Conservation (phyloP, 2,329 filamentous ascomycete genomes). For the Aspergillus glaucus region DNA sequence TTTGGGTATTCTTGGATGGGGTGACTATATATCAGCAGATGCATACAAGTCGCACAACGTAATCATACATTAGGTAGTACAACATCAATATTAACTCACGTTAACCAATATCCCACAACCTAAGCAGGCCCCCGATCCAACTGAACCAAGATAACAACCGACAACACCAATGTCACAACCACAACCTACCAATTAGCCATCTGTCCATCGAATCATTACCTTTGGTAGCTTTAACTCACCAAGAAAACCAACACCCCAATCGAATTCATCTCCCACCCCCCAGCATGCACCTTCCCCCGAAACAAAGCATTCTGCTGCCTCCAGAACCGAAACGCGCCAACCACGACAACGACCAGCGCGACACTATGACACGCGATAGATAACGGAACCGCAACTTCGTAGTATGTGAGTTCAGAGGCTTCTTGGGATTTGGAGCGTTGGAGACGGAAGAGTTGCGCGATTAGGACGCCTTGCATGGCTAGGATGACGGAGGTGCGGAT, state of each 20-base stretch:
- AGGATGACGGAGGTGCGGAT: constrained; percentile 64
- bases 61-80: too few species aligned
- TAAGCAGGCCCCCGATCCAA: constrained; percentile 1
- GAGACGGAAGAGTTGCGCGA: constrained; percentile 62
- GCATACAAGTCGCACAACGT: neutral
- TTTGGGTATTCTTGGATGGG: neutral
- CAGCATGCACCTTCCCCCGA: constrained; percentile 50
- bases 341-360: constrained; percentile 44
- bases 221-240: constrained; percentile 37
- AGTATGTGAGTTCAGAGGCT: constrained; percentile 50
- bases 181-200: constrained; percentile 8
- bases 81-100: too few species aligned
- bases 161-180: constrained; percentile 11
- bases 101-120: neutral
- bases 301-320: constrained; percentile 55
- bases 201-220: neutral
- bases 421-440: constrained; percentile 35
- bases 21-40: neutral
- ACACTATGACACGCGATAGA: constrained; percentile 42
- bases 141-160: constrained; percentile 8
- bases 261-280: constrained; percentile 53
- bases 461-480: constrained; percentile 59
- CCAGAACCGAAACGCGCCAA: constrained; percentile 57
- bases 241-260: constrained; percentile 43
- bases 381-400: constrained; percentile 57